Evolutionary conservation across 2,329 filamentous ascomycete species (phyloP).

Genomic region (Aspergillus fructus): DNA sequence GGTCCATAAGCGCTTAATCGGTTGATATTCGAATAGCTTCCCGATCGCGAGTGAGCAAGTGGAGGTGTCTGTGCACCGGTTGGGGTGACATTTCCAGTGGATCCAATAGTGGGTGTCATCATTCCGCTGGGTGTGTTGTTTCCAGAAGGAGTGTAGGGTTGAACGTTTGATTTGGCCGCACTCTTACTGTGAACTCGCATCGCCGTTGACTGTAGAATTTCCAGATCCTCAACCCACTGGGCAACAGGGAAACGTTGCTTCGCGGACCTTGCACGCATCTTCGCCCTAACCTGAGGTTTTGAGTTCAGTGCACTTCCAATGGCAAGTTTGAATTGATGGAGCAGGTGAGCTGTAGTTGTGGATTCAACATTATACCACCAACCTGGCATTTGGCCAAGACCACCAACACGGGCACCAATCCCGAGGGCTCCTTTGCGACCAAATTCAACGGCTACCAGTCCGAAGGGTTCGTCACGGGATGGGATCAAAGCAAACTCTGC

Average conservation of each 20-base stretch:
- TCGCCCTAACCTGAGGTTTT: conserved; percentile 54
- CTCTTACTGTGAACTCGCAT: conserved; percentile 58
- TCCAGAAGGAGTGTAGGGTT: conserved; percentile 40
- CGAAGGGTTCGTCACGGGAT: conserved; percentile 68
- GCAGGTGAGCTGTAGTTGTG: conserved; percentile 60
- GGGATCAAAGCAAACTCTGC: conserved; percentile 69
- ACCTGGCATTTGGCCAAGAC: conserved; percentile 68
- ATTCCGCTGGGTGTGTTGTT: conserved; percentile 44
- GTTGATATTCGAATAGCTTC: conserved; percentile 30
- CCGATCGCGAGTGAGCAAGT: conserved; percentile 29
- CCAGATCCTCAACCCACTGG: conserved; percentile 65
- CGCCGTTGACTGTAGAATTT: conserved; percentile 60
- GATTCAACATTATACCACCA: conserved; percentile 72
- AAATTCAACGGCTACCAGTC: conserved; percentile 68
- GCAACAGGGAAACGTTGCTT: conserved; percentile 67
- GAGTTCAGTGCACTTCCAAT: conserved; percentile 63
- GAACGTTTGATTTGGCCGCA: conserved; percentile 30
- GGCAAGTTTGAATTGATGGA: conserved; percentile 65
- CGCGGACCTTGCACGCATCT: conserved; percentile 65
- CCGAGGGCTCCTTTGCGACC: conserved; percentile 67
- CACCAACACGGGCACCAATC: conserved; percentile 65
- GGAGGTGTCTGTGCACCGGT: conserved; percentile 41
- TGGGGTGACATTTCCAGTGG: conserved; percentile 45
- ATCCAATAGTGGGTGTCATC: conserved; percentile 32
- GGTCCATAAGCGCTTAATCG: conserved; percentile 36